Percentiles rank a stretch among this genome's conserved stretches.
Conservation (phyloP, 2,329 filamentous ascomycete genomes). For the Claviceps sorghi region DNA sequence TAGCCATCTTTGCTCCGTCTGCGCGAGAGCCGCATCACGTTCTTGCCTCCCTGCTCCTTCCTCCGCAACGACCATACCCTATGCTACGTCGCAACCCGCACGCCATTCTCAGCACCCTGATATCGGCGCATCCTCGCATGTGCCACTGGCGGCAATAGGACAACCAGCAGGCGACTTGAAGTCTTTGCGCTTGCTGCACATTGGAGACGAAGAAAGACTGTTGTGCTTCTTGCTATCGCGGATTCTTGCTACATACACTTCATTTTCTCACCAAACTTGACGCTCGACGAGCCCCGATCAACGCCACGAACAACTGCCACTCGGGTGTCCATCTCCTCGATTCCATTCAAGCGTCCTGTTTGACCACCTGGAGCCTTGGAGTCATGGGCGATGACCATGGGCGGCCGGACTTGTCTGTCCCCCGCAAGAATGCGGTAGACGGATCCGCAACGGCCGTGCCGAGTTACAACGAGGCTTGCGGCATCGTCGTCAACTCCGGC, state of each 20-base stretch:
- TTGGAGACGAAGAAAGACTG: conserved; percentile 43
- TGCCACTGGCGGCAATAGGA: conserved; percentile 27
- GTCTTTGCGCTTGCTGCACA: conserved; percentile 50
- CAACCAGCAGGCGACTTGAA: conserved; percentile 44
- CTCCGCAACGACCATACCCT: neutral
- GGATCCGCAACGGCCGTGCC: neutral
- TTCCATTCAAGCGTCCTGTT: no score
- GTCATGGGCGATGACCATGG: neutral
- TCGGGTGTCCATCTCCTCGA: neutral
- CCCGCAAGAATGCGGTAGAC: conserved; percentile 11
- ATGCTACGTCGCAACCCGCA: neutral
- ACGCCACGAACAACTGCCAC: neutral
- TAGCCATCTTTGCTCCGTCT: neutral
- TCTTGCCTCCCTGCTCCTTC: neutral
- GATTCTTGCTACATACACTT: neutral
- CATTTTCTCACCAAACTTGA: no score
- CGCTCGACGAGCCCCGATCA: neutral
- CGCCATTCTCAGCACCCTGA: neutral
- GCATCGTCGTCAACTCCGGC: neutral
- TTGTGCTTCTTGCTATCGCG: conserved; percentile 11
- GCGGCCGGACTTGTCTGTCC: neutral
- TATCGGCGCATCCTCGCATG: conserved; percentile 20
- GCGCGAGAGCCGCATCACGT: neutral
- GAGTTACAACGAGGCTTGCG: conserved; percentile 8
- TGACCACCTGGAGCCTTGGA: neutral